phyloP scores from a whole-genome alignment of 192 early-diverging fungal genomes.

The Linnemannia elongata region DNA sequence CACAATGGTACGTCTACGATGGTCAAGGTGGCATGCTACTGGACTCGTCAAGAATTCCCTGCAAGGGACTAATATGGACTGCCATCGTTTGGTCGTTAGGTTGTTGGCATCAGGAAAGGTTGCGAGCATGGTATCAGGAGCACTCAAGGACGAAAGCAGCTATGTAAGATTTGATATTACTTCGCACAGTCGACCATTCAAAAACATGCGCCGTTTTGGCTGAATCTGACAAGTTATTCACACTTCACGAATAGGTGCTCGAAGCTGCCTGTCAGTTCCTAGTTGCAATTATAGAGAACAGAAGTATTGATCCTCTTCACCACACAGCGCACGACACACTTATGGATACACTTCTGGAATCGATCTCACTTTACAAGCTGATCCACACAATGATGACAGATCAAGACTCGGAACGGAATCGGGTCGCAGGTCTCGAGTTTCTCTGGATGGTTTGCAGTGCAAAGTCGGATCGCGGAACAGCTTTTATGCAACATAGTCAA shows the following conservation, averaged over 20 bases:
- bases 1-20: constrained; percentile 53
- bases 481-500: constrained; percentile 56
- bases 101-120: constrained; percentile 50
- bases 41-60: no score
- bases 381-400: constrained; percentile 55
- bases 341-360: constrained; percentile 47
- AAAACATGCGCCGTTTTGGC: not conserved
- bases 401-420: constrained; percentile 34
- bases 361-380: constrained; percentile 51
- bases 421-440: constrained; percentile 62
- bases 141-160: constrained; percentile 60
- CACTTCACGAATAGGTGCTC: constrained; percentile 42
- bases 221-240: not conserved
- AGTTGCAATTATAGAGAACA: constrained; percentile 56
- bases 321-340: constrained; percentile 35
- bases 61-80: not conserved
- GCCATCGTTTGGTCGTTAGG: constrained; percentile 25
- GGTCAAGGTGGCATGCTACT: not conserved
- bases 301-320: constrained; percentile 22
- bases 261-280: constrained; percentile 60
- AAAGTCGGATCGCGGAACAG: constrained; percentile 32
- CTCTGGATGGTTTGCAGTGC: constrained; percentile 59
- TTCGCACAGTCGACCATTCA: not conserved
- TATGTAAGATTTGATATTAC: constrained; percentile 47
- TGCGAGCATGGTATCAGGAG: constrained; percentile 41